phyloP scores from a whole-genome alignment of 2,329 filamentous ascomycete species.

The Akanthomyces uredinophilus region DNA sequence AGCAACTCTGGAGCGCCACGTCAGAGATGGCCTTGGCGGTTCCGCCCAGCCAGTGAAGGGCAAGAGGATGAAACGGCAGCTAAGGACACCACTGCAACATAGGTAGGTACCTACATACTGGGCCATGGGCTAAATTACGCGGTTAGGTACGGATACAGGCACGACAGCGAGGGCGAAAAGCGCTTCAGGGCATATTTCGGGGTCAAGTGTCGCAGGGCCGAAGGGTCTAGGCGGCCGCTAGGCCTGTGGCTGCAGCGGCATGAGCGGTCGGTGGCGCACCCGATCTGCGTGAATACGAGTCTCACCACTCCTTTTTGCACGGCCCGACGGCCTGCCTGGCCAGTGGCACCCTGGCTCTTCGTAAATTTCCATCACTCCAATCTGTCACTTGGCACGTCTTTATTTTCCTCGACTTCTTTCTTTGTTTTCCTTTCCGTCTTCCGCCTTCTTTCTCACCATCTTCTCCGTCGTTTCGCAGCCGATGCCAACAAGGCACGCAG shows the following conservation, averaged over 20 bases:
- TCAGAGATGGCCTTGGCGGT: constrained; percentile 4
- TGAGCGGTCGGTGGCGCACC: neutral
- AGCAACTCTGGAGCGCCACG: neutral
- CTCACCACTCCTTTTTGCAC: constrained; percentile 9
- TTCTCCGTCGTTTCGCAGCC: neutral
- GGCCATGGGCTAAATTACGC: too few species aligned
- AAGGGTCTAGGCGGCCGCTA: neutral
- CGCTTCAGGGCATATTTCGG: too few species aligned
- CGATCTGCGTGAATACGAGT: constrained; percentile 11
- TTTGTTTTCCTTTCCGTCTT: neutral
- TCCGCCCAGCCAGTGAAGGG: neutral
- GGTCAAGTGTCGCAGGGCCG: neutral
- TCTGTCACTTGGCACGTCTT: neutral
- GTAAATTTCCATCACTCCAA: neutral
- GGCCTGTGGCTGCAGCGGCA: neutral
- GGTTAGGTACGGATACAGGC: too few species aligned
- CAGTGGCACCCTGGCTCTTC: neutral
- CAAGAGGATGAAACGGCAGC: neutral
- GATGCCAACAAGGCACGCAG: neutral
- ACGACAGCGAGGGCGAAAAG: too few species aligned
- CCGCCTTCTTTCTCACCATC: neutral
- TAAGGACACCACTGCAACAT: too few species aligned
- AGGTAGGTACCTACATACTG: too few species aligned
- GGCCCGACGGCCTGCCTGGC: neutral
- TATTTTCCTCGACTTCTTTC: neutral